Conservation (phyloP, 2,329 filamentous ascomycete genomes). For the Pseudogymnoascus sp. region DNA sequence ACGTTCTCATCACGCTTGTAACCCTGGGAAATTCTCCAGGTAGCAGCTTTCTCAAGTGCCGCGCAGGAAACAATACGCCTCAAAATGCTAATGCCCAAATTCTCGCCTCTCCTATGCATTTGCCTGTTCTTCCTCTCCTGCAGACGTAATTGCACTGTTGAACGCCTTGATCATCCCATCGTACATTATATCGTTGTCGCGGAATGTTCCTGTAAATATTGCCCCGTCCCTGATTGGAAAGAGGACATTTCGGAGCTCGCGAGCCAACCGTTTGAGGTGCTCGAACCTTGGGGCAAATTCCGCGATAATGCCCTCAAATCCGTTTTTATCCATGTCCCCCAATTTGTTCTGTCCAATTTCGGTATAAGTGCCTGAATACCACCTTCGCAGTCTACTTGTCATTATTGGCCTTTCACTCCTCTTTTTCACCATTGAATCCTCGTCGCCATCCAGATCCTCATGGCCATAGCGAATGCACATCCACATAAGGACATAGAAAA, state of each 20-base stretch:
- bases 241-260: background rate
- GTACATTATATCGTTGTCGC: constrained; percentile 11
- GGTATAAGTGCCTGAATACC: too few relatives aligned
- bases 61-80: background rate
- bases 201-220: constrained; percentile 11
- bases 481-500: too few relatives aligned
- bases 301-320: constrained; percentile 22
- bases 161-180: constrained; percentile 11
- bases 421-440: too few relatives aligned
- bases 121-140: too few relatives aligned
- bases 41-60: too few relatives aligned
- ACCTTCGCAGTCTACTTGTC: background rate
- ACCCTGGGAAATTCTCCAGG: too few relatives aligned
- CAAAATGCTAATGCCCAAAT: constrained; percentile 7
- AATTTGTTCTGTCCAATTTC: too few relatives aligned
- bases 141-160: background rate
- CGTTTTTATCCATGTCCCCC: constrained; percentile 14
- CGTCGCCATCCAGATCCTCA: too few relatives aligned
- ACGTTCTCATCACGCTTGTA: too few relatives aligned
- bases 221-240: too few relatives aligned
- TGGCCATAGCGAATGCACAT: too few relatives aligned
- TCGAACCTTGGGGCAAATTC: constrained; percentile 25
- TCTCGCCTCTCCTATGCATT: background rate
- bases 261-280: constrained; percentile 17
- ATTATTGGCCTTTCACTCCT: too few relatives aligned